Base-by-base conservation (phyloP, 208 protist genomes). In the Dictyostelium gargantuum region DNA sequence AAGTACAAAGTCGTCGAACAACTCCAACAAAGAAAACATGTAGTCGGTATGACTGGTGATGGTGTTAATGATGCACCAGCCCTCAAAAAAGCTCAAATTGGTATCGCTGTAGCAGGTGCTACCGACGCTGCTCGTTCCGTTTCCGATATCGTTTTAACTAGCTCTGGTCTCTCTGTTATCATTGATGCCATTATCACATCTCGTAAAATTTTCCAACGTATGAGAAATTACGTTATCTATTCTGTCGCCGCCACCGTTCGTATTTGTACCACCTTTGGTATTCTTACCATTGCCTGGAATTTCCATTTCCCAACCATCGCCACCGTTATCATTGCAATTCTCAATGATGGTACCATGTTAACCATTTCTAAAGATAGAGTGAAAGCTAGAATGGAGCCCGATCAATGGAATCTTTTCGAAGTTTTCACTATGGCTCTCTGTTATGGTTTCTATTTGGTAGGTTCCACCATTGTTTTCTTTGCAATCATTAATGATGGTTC, bases 41-140 rank as follows among this genome's bases (percentile, higher is more conserved):
- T 98, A 35, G 96, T 97, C 46, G 98, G 98, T 80, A 99, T 99
- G 98, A 99, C 98, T 72, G 98, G 98, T 84, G 98, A 99, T 96
- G 98, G 98, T 80, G 98, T 99, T 6, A 99, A 99, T 95, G 98
- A 99, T 94, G 97, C 98, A 32, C 98, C 98, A 58, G 98, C 98
- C 26, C 92, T 99, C 74, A 99, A 99, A 95, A 95, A 97, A 73
- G 97, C 98, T n/a, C 96, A 99, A 96, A 97, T 99, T 80, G 98
- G 98, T 73, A 98, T 99, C 95, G 98, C 98, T 73, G 98, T 99
- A 54, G 96, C 98, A 70, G 98, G 97, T 75, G 94, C 98, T 56
- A 99, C 98, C 26, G 98, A 76, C 77, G 85, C 85, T n/a, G 97
- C 98, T 50, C 95, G 97, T 48, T 96, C 97, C 44, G 98, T 97